A percentile compares a stretch with the other conserved stretches of the same genome.
phyloP scores from a whole-genome alignment of 345 rosid species.

The Euphorbia pulcherrima region DNA sequence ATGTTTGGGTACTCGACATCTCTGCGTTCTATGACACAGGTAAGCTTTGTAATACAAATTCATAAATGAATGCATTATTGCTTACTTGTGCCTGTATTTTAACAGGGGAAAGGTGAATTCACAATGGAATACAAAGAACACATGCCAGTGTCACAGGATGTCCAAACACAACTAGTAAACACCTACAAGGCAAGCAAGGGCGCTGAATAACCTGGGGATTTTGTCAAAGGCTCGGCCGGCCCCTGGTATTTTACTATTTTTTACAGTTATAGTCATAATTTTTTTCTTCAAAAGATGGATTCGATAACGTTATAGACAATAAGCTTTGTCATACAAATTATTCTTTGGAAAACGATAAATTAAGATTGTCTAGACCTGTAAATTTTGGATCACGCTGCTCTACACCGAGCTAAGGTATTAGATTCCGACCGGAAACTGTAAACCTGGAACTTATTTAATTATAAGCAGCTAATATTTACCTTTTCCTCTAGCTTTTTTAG shows the following conservation, averaged over 20 bases:
- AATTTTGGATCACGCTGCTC: no score
- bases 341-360: slow-evolving; percentile 1
- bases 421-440: no score
- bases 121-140: slow-evolving; percentile 99
- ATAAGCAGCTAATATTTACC: no score
- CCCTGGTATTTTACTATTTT: neutral
- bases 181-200: slow-evolving; percentile 58
- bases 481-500: no score
- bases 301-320: neutral
- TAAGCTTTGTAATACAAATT: slow-evolving; percentile 7
- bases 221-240: neutral
- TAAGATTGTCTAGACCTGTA: neutral
- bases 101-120: slow-evolving; percentile 94
- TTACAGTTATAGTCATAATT: neutral
- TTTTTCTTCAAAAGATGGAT: neutral
- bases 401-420: no score
- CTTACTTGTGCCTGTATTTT: neutral
- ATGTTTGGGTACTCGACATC: slow-evolving; percentile 98
- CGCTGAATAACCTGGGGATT: slow-evolving; percentile 35
- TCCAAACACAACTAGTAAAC: slow-evolving; percentile 77
- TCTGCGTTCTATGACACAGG: slow-evolving; percentile 98
- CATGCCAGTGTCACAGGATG: slow-evolving; percentile 73
- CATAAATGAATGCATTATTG: no score
- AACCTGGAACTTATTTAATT: no score
- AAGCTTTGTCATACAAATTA: neutral